A percentile compares a stretch with the other conserved stretches of the same genome.
These are phyloP conservation scores for Penicillium paradoxum DNA, from an alignment of 495 filamentous ascomycete species.

Conservation along the genomic window DNA sequence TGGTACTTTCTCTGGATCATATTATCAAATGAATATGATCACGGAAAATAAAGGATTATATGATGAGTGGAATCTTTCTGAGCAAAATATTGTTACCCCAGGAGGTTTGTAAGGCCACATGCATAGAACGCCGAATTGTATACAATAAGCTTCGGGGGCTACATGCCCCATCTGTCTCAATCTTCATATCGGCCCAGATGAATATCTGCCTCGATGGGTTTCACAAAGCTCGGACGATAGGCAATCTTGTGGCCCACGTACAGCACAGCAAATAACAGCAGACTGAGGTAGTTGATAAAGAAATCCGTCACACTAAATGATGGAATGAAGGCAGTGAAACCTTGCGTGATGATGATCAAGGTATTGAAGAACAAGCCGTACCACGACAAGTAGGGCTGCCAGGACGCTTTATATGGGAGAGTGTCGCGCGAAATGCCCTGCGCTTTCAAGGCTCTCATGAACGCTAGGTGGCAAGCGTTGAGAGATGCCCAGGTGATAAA, in stretches of 20 bases:
- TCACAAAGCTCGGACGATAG: constrained; percentile 30
- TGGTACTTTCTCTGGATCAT: too few relatives aligned
- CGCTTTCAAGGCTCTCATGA: constrained; percentile 48
- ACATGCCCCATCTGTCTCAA: neutral
- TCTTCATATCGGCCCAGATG: constrained; percentile 22
- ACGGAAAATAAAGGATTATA: neutral
- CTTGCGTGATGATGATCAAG: constrained; percentile 59
- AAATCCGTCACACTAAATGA: constrained; percentile 49
- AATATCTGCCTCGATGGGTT: constrained; percentile 33
- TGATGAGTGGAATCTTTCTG: neutral
- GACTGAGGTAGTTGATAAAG: constrained; percentile 50
- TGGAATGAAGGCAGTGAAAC: constrained; percentile 59
- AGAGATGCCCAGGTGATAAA: constrained; percentile 57
- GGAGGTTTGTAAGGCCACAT: neutral
- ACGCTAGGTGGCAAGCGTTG: constrained; percentile 49
- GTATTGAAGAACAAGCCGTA: constrained; percentile 56
- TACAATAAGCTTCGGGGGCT: neutral
- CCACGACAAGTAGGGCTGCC: constrained; percentile 49
- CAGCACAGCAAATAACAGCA: constrained; percentile 49
- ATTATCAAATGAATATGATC: neutral
- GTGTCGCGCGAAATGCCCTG: constrained; percentile 44
- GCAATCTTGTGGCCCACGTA: constrained; percentile 48
- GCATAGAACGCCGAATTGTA: neutral
- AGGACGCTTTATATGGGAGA: constrained; percentile 48
- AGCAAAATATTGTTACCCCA: neutral